Base-by-base conservation (phyloP, 2,329 filamentous ascomycete species). In the Aspergillus sp. region DNA sequence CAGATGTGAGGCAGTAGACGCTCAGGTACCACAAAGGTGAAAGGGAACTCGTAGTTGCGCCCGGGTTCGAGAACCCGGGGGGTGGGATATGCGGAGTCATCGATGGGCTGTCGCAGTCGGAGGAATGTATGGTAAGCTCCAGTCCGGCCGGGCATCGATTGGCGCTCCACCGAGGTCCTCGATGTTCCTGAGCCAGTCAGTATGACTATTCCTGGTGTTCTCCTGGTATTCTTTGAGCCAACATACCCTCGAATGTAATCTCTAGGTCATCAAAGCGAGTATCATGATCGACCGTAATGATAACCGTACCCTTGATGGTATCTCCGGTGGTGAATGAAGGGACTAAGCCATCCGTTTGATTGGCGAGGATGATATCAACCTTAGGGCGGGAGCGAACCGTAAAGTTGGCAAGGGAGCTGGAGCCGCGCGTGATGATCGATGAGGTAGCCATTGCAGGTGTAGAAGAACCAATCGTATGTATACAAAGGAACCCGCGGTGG, bases 11-110 rank as follows among this genome's bases (percentile, higher is more conserved):
- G 86, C 0, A 90, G 80, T 3, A 90, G 75, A 17, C 82, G 81
- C 36, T 83, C 78, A 0, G 87, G 87, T 1, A 90, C 79, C 58
- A 86, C 84, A 68, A 90, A 90, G 25, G 81, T 82, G 70, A 89
- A 90, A 1, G 85, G 84, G 60, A 88, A 86, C 8, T 73, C 79
- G 71, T 89, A 88, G 10, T 76, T 79, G 62, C 77, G 78, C 11
- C 82, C 83, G n/a, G 82, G 80, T 66, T 82, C 78, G 2, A 87
- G 74, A 4, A 86, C 75, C 25, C 82, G 78, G 39, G 84, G 81
- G 36, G 79, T 77, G 0, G 87, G 86, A 59, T 87, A 83, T n/a
- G 75, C 72, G 15, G 75, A 69, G 2, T 82, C 72, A 44, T 82
- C 71, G 38, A 87, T 82, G 3, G 87, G 87, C 69, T 89, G 86